A percentile compares a stretch with the other conserved stretches of the same genome.
These are phyloP conservation scores for Globisporangium paddicum DNA, from an alignment of 352 stramenopile genomes.

Conservation along the genomic window DNA sequence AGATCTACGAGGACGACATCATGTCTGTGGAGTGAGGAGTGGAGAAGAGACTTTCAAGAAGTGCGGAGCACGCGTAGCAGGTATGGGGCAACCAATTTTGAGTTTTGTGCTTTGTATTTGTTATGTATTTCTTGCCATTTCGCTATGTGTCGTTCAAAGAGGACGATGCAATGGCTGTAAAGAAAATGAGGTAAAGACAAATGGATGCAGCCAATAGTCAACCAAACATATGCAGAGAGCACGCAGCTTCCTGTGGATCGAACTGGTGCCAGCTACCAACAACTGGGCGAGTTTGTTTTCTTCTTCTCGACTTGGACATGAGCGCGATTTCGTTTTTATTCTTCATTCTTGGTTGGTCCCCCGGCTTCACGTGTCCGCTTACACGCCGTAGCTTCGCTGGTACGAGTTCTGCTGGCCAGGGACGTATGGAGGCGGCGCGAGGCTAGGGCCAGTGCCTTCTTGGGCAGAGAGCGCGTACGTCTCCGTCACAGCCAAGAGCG, in stretches of 20 bases:
- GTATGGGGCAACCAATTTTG: slow-evolving; percentile 2
- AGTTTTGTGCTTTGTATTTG: slow-evolving; percentile 14
- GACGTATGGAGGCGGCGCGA: slow-evolving; percentile 77
- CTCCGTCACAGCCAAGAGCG: slow-evolving; percentile 79
- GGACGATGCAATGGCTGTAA: slow-evolving; percentile 4
- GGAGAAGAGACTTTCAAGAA: not conserved
- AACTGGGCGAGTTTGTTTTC: slow-evolving; percentile 4
- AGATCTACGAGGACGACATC: slow-evolving; percentile 40
- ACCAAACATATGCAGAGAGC: slow-evolving; percentile 2
- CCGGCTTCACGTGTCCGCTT: slow-evolving; percentile 14
- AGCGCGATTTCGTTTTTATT: slow-evolving; percentile 7
- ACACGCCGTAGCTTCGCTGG: slow-evolving; percentile 84
- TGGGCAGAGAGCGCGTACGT: slow-evolving; percentile 81
- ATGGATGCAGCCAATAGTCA: slow-evolving; percentile 14
- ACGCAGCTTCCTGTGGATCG: not conserved
- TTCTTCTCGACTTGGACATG: not conserved
- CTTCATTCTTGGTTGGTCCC: not conserved
- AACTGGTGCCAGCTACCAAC: slow-evolving; percentile 14
- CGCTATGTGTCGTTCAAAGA: not conserved
- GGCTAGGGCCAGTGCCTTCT: slow-evolving; percentile 39
- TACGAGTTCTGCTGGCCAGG: slow-evolving; percentile 89
- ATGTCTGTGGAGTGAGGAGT: not conserved
- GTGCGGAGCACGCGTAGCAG: not conserved
- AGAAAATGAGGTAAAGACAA: slow-evolving; percentile 11
- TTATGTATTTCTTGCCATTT: slow-evolving; percentile 12